A percentile compares a stretch with the other conserved stretches of the same genome.
phyloP scores from a whole-genome alignment of 768 basidiomycete species.

The Rhodotorula sphaerocarpa region DNA sequence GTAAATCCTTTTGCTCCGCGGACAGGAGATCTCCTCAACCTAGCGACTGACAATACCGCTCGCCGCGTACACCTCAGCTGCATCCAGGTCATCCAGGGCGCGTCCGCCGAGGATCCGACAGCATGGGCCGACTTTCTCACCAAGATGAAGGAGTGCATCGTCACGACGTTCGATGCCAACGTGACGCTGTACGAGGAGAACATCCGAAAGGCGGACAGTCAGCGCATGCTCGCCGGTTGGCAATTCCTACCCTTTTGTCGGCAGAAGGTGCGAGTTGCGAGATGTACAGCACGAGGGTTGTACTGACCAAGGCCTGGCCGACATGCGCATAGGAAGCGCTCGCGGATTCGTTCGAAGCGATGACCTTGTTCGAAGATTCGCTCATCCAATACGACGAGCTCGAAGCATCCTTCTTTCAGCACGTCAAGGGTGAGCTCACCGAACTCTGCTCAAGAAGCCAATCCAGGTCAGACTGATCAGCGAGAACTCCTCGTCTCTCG shows the following conservation, averaged over 20 bases:
- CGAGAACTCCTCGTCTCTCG: conserved; percentile 44
- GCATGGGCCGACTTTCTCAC: conserved; percentile 75
- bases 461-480: too few species aligned
- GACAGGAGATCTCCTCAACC: background rate
- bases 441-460: too few species aligned
- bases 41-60: too few species aligned
- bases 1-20: background rate
- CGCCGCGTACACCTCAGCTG: too few species aligned
- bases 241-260: conserved; percentile 97
- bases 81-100: conserved; percentile 54
- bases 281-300: background rate
- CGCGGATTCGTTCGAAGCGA: conserved; percentile 81
- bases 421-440: conserved; percentile 41
- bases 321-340: conserved; percentile 81
- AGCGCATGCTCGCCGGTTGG: conserved; percentile 92
- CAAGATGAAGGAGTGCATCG: conserved; percentile 80
- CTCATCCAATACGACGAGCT: conserved; percentile 82
- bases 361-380: conserved; percentile 82
- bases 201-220: conserved; percentile 75
- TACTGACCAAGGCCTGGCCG: too few species aligned
- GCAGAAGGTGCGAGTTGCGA: conserved; percentile 58
- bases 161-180: conserved; percentile 73
- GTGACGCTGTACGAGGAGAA: conserved; percentile 78
- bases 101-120: conserved; percentile 56
- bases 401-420: conserved; percentile 63